Percentiles rank a stretch among this genome's conserved stretches.
Evolutionary conservation across 192 early-diverging fungal genomes (phyloP).

Genomic region (Coemansia sp.): DNA sequence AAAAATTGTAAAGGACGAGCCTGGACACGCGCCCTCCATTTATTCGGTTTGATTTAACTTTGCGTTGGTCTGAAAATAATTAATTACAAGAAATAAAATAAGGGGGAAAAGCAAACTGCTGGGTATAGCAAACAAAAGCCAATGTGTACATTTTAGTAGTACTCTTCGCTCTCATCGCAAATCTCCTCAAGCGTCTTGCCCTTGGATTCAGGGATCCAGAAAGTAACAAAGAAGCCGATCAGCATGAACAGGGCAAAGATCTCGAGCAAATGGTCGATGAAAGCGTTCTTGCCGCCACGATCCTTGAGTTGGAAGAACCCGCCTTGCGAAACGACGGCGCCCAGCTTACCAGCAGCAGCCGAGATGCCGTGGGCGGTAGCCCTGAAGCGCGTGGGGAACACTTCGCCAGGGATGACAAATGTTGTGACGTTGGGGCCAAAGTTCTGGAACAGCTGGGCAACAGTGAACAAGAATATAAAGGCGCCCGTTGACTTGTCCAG

Average conservation of each 20-base stretch:
- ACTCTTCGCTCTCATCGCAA: constrained; percentile 48
- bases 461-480: constrained; percentile 66
- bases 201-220: constrained; percentile 54
- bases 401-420: constrained; percentile 80
- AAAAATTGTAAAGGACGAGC: too few species aligned
- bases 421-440: constrained; percentile 95
- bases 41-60: too few species aligned
- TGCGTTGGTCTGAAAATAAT: neutral
- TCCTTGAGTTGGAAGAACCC: constrained; percentile 72
- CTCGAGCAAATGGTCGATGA: constrained; percentile 61
- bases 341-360: constrained; percentile 76
- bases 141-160: constrained; percentile 14
- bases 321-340: constrained; percentile 73
- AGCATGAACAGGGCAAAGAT: constrained; percentile 79
- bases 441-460: constrained; percentile 85
- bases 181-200: constrained; percentile 55
- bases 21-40: too few species aligned
- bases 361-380: constrained; percentile 80
- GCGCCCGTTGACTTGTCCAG: constrained; percentile 56
- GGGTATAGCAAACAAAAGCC: neutral
- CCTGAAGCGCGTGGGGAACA: constrained; percentile 79
- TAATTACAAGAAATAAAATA: constrained; percentile 1
- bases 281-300: constrained; percentile 63
- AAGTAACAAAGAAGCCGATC: constrained; percentile 60
- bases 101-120: too few species aligned